phyloP scores from a whole-genome alignment of 352 stramenopile species.

The Globisporangium nodosum region DNA sequence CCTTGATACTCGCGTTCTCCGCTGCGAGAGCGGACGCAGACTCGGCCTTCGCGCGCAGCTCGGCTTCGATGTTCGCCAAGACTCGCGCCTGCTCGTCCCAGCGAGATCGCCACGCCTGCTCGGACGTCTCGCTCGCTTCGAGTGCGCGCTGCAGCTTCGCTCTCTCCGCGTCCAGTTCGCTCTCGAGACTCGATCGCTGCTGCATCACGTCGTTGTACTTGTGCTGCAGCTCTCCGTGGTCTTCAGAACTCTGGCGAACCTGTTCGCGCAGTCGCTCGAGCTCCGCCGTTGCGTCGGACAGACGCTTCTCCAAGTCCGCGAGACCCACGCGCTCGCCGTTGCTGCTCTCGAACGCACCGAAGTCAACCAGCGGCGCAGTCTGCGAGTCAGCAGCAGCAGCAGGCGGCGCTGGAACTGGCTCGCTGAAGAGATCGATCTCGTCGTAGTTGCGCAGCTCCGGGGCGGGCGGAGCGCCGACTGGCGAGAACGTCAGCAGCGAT shows the following conservation, averaged over 20 bases:
- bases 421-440: slow-evolving; percentile 49
- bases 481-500: slow-evolving; percentile 42
- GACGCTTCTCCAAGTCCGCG: slow-evolving; percentile 7
- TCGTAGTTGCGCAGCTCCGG: slow-evolving; percentile 30
- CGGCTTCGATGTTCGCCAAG: neutral
- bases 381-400: neutral
- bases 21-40: slow-evolving; percentile 2
- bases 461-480: slow-evolving; percentile 9
- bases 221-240: slow-evolving; percentile 14
- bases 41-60: slow-evolving; percentile 3
- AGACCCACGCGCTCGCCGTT: neutral
- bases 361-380: neutral
- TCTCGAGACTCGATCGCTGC: slow-evolving; percentile 12
- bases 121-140: slow-evolving; percentile 6
- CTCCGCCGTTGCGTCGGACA: slow-evolving; percentile 8
- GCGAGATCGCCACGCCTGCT: slow-evolving; percentile 7
- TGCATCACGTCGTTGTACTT: slow-evolving; percentile 17
- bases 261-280: slow-evolving; percentile 16
- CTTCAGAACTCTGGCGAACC: slow-evolving; percentile 1
- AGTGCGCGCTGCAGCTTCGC: slow-evolving; percentile 17
- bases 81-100: slow-evolving; percentile 9
- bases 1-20: slow-evolving; percentile 6
- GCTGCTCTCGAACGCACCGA: neutral
- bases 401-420: neutral
- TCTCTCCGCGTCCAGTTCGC: slow-evolving; percentile 12